phyloP scores from a whole-genome alignment of 2,329 filamentous ascomycete genomes.

The Xenoacremonium recifei region DNA sequence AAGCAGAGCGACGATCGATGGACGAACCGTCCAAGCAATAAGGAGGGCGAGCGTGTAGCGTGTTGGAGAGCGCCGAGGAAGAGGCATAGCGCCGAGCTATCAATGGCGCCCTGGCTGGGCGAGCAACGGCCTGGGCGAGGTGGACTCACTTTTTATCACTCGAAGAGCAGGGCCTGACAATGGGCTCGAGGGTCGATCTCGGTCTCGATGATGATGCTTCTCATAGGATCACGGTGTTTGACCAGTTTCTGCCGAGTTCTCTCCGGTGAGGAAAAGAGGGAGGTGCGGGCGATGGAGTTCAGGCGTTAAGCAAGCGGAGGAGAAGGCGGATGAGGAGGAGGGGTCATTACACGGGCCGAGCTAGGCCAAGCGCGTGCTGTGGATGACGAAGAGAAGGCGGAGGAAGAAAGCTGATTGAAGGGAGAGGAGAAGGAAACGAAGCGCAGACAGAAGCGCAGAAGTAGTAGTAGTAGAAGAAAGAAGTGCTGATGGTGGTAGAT shows the following conservation, averaged over 20 bases:
- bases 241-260: too few species aligned
- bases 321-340: constrained; percentile 11
- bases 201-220: background rate
- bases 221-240: too few species aligned
- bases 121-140: too few species aligned
- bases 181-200: too few species aligned
- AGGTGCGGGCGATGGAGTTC: background rate
- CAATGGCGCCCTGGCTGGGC: background rate
- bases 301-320: constrained; percentile 7
- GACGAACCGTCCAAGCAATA: too few species aligned
- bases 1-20: too few species aligned
- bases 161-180: too few species aligned
- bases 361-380: constrained; percentile 9
- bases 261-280: background rate
- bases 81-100: constrained; percentile 1
- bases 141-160: too few species aligned
- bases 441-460: too few species aligned
- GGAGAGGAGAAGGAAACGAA: background rate
- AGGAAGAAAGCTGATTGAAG: constrained; percentile 1
- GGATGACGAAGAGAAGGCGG: constrained; percentile 7
- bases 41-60: constrained; percentile 7
- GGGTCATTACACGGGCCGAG: constrained; percentile 17
- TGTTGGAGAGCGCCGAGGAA: background rate
- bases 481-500: too few species aligned
- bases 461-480: too few species aligned